Conservation (phyloP, 140 eudicot genomes). For the Oenanthe javanica region DNA sequence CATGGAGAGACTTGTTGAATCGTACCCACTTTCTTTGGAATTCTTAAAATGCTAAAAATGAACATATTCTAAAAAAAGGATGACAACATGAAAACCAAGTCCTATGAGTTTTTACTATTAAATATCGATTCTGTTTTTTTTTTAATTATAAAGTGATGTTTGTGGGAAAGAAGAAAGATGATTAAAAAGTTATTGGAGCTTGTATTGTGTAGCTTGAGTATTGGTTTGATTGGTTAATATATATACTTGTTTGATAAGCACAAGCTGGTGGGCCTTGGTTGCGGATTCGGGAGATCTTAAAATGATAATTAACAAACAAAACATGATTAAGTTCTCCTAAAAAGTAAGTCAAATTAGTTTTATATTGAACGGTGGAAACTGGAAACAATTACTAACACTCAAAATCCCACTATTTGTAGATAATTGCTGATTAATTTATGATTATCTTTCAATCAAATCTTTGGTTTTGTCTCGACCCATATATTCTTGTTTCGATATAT, state of each 20-base stretch:
- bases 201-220: constrained; percentile 27
- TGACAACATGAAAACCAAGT: constrained; percentile 59
- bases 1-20: constrained; percentile 47
- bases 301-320: constrained; percentile 30
- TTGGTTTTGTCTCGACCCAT: neutral
- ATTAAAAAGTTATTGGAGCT: constrained; percentile 61
- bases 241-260: constrained; percentile 37
- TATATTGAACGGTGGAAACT: constrained; percentile 74
- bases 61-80: constrained; percentile 50
- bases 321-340: constrained; percentile 57
- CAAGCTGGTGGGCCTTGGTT: constrained; percentile 55
- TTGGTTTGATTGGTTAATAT: constrained; percentile 37
- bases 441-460: constrained; percentile 27
- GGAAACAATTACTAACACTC: constrained; percentile 37
- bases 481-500: neutral
- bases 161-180: constrained; percentile 34
- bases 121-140: constrained; percentile 30
- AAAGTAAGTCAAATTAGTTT: constrained; percentile 31
- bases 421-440: constrained; percentile 39
- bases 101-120: constrained; percentile 19
- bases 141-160: constrained; percentile 31
- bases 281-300: constrained; percentile 75
- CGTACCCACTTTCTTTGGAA: constrained; percentile 55
- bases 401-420: constrained; percentile 35
- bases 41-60: constrained; percentile 22